phyloP scores from a whole-genome alignment of 2,329 filamentous ascomycete species.

The Xylariaceae sp. region DNA sequence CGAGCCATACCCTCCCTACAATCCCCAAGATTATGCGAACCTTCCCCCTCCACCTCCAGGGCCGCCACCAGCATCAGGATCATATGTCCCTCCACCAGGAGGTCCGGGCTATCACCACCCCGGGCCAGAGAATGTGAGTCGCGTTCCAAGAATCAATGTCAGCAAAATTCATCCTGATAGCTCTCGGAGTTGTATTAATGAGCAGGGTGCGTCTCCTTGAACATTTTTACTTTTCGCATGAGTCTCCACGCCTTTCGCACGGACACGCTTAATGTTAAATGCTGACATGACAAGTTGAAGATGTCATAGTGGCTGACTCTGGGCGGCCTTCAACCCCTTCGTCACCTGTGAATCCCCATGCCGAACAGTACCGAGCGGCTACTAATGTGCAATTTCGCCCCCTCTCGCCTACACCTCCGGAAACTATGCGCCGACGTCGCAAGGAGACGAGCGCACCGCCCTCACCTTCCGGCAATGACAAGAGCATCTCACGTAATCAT shows the following conservation, averaged over 20 bases:
- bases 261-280: neutral
- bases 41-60: conserved; percentile 29
- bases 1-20: conserved; percentile 29
- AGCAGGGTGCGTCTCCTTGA: conserved; percentile 36
- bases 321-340: neutral
- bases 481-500: no score
- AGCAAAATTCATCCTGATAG: conserved; percentile 26
- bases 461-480: conserved; percentile 6
- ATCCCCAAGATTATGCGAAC: conserved; percentile 29
- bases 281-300: conserved; percentile 9
- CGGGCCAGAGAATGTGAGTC: conserved; percentile 36
- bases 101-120: conserved; percentile 23
- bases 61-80: conserved; percentile 23
- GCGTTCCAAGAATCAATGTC: conserved; percentile 27
- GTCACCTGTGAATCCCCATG: neutral
- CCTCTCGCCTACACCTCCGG: conserved; percentile 33
- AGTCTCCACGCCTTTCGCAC: no score
- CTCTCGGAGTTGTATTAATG: conserved; percentile 30
- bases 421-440: conserved; percentile 28
- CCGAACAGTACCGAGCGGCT: conserved; percentile 9
- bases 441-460: conserved; percentile 16
- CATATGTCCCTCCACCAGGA: conserved; percentile 21
- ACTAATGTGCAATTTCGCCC: conserved; percentile 30
- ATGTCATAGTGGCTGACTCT: conserved; percentile 14
- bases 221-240: conserved; percentile 4